Base-by-base conservation (phyloP, 2,329 filamentous ascomycete species). In the Fragosphaeria purpurea region DNA sequence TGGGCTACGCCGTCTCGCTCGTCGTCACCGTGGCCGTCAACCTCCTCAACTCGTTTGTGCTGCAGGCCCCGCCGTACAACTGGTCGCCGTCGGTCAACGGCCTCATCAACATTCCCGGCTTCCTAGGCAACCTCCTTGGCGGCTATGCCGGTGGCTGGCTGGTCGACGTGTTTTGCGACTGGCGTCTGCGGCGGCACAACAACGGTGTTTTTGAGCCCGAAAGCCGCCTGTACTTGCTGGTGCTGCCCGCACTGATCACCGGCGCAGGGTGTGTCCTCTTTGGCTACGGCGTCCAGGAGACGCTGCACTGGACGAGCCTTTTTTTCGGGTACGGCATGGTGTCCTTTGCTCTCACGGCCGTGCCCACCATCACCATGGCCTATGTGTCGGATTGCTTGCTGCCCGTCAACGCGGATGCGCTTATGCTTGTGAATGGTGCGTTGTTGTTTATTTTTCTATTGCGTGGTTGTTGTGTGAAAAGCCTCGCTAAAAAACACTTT, bases 261-360 rank as follows among this genome's bases (percentile, higher is more conserved):
- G 66, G 65, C 1, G 65, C 65, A 3, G 71, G 71, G 0, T 70
- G 67, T 48, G 49, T 74, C 13, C 51, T 69, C 12, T 73, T 71
- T 47, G 70, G 70, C 1, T 72, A 72, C 48, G 70, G 68, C 5
- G 69, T 71, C 7, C 61, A 67, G 46, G 53, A 63, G 12, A 61
- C 58, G 3, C 46, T 71, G 52, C 61, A 69, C 52, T 74, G 71
- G 71, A 65, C 65, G 4, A 62, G 65, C 8, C 55, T 73, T 45
- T 72, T 72, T 57, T 67, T 73, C 48, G 69, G 68, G 4, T 72
- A 72, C 49, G 70, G 71, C 12, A 67, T 74, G 66, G 64, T 72
- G 4, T 62, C 65, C 3, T 62, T 72, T 9, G 67, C 69, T 2
- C 56, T 73, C 42, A 71, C 70, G n/a, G 66, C 65, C 2, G 62